A percentile compares a stretch with the other conserved stretches of the same genome.
These are phyloP conservation scores for Talaromyces islandicus DNA, from an alignment of 2,329 filamentous ascomycete species.

Conservation along the genomic window DNA sequence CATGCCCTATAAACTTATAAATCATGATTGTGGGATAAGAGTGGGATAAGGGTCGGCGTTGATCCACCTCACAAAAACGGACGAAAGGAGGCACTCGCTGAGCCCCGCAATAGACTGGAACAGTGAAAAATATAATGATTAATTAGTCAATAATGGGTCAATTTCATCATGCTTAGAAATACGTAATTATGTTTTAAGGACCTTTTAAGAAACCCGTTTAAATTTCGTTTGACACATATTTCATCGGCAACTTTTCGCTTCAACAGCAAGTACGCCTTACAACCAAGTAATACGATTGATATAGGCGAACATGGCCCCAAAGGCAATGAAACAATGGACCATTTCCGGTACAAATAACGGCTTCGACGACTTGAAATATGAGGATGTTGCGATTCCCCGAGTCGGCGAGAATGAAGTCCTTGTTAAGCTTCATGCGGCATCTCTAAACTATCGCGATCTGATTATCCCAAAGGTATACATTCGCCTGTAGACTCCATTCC, in stretches of 20 bases:
- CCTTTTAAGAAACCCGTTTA: background rate
- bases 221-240: background rate
- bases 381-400: conserved; percentile 50
- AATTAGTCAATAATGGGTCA: background rate
- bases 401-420: conserved; percentile 66
- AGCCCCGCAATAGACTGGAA: background rate
- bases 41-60: background rate
- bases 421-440: conserved; percentile 54
- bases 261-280: background rate
- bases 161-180: background rate
- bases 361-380: conserved; percentile 56
- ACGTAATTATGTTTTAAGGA: background rate
- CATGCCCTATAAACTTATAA: background rate
- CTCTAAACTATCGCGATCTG: conserved; percentile 47
- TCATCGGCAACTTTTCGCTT: background rate
- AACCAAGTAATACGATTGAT: background rate
- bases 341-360: conserved; percentile 44
- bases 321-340: conserved; percentile 51
- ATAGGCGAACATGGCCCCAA: conserved; percentile 19
- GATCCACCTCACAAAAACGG: background rate
- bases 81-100: background rate
- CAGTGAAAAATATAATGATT: background rate
- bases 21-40: background rate
- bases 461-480: conserved; percentile 41
- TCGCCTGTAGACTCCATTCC: conserved; percentile 19